These are phyloP conservation scores for Lolium multiflorum DNA, from an alignment of 176 grass and related monocot species.

Conservation along the genomic window DNA sequence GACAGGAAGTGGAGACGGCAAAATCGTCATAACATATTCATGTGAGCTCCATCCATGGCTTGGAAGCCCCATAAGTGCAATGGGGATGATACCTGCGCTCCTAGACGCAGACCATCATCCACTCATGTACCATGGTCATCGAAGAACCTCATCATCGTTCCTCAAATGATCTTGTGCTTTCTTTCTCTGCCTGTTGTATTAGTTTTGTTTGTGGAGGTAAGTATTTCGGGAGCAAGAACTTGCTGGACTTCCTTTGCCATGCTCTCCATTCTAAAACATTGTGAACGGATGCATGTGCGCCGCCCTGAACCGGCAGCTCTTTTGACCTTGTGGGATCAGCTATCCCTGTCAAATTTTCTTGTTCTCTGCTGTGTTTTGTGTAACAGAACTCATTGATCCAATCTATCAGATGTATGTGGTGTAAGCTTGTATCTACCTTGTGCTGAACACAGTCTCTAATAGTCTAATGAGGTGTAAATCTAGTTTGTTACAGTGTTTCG, in stretches of 20 bases:
- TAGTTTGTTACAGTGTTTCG: not conserved
- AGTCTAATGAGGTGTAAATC: constrained; percentile 42
- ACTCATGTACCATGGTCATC: constrained; percentile 32
- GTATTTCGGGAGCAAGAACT: constrained; percentile 39
- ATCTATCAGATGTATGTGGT: constrained; percentile 39
- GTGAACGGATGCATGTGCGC: constrained; percentile 36
- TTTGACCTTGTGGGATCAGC: constrained; percentile 35
- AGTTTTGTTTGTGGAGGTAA: constrained; percentile 41
- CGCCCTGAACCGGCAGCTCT: constrained; percentile 7
- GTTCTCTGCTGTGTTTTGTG: constrained; percentile 45
- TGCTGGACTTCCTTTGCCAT: constrained; percentile 39
- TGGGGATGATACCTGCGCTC: constrained; percentile 11
- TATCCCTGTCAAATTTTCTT: constrained; percentile 40
- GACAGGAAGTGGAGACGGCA: constrained; percentile 49
- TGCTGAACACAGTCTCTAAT: constrained; percentile 25
- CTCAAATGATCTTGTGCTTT: constrained; percentile 41
- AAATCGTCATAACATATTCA: constrained; percentile 26
- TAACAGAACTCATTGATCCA: constrained; percentile 37
- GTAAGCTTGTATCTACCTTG: constrained; percentile 24
- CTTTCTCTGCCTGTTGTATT: constrained; percentile 46
- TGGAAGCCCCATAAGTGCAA: constrained; percentile 37
- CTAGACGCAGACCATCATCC: constrained; percentile 42
- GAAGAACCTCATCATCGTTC: constrained; percentile 18
- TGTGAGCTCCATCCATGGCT: constrained; percentile 35
- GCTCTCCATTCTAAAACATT: constrained; percentile 35